phyloP scores from a whole-genome alignment of 1,139 yeast species.

The Trichomonascaceae sp. region DNA sequence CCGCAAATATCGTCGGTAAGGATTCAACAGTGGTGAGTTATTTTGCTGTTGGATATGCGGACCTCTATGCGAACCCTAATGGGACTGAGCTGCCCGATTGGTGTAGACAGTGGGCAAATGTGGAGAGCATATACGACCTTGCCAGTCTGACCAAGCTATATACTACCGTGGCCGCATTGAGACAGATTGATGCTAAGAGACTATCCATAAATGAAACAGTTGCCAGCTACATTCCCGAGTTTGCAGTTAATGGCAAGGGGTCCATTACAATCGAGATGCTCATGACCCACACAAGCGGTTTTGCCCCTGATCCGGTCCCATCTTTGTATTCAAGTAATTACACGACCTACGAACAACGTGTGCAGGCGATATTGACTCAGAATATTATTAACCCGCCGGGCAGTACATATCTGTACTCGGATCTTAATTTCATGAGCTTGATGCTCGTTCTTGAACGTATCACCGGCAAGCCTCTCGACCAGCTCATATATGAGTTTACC shows the following conservation, averaged over 20 bases:
- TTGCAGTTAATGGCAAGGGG: slow-evolving; percentile 12
- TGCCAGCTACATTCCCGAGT: slow-evolving; percentile 11
- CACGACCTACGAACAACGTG: slow-evolving; percentile 6
- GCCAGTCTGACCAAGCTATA: slow-evolving; percentile 16
- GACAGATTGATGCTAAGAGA: slow-evolving; percentile 11
- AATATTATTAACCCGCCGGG: slow-evolving; percentile 14
- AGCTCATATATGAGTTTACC: slow-evolving; percentile 10
- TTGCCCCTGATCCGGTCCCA: slow-evolving; percentile 17
- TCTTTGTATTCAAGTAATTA: slow-evolving; percentile 6
- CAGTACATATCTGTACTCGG: slow-evolving; percentile 14
- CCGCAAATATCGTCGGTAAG: slow-evolving; percentile 13
- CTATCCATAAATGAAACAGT: slow-evolving; percentile 13
- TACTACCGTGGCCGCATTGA: slow-evolving; percentile 17
- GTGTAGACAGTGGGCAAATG: slow-evolving; percentile 7
- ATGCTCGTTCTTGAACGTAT: slow-evolving; percentile 15
- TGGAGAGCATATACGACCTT: slow-evolving; percentile 13
- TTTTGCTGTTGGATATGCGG: slow-evolving; percentile 15
- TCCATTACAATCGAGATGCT: slow-evolving; percentile 14
- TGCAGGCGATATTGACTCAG: slow-evolving; percentile 8
- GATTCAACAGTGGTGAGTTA: slow-evolving; percentile 9
- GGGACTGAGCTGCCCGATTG: slow-evolving; percentile 10
- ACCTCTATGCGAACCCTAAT: slow-evolving; percentile 11
- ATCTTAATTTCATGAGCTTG: slow-evolving; percentile 15
- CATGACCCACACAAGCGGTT: slow-evolving; percentile 19
- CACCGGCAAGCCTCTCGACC: slow-evolving; percentile 12